A percentile compares a stretch with the other conserved stretches of the same genome.
Conservation (phyloP, 2,329 filamentous ascomycete species). For the Amesomyces nigricolor region DNA sequence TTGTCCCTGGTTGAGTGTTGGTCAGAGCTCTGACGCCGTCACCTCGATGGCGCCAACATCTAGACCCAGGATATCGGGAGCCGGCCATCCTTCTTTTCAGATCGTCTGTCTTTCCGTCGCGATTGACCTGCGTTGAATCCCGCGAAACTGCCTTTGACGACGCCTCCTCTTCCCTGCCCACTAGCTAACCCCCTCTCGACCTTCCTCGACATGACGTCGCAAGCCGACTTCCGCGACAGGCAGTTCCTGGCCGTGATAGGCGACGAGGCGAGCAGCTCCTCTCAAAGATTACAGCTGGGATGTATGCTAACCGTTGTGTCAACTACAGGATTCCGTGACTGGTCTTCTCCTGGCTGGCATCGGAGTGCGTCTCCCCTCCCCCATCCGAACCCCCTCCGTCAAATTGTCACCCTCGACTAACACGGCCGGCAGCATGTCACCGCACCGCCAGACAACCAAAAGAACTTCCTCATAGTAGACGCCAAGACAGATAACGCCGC, state of each 20-base stretch:
- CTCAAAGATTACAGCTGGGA: not conserved
- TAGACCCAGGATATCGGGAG: not conserved
- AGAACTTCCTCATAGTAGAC: slow-evolving; percentile 98
- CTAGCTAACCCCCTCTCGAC: not conserved
- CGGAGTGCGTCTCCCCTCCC: slow-evolving; percentile 54
- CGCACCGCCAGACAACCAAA: slow-evolving; percentile 77
- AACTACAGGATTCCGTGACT: slow-evolving; percentile 80
- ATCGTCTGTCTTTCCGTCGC: not conserved
- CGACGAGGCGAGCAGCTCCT: slow-evolving; percentile 65
- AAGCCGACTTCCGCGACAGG: slow-evolving; percentile 69
- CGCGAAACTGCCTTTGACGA: too few species aligned
- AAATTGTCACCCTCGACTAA: not conserved
- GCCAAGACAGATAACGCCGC: slow-evolving; percentile 80
- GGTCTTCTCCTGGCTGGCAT: slow-evolving; percentile 92
- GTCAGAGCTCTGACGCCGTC: slow-evolving; percentile 11
- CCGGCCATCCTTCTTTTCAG: not conserved
- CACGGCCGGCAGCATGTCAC: slow-evolving; percentile 71
- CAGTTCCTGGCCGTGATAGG: slow-evolving; percentile 97
- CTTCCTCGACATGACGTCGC: slow-evolving; percentile 40
- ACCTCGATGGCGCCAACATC: slow-evolving; percentile 1
- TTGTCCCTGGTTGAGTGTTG: slow-evolving; percentile 2
- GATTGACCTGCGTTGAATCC: too few species aligned
- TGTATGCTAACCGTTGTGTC: slow-evolving; percentile 16
- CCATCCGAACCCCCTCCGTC: not conserved
- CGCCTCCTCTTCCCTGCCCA: too few species aligned